phyloP scores from a whole-genome alignment of 345 rosid species.

The Lumnitzera racemosa region DNA sequence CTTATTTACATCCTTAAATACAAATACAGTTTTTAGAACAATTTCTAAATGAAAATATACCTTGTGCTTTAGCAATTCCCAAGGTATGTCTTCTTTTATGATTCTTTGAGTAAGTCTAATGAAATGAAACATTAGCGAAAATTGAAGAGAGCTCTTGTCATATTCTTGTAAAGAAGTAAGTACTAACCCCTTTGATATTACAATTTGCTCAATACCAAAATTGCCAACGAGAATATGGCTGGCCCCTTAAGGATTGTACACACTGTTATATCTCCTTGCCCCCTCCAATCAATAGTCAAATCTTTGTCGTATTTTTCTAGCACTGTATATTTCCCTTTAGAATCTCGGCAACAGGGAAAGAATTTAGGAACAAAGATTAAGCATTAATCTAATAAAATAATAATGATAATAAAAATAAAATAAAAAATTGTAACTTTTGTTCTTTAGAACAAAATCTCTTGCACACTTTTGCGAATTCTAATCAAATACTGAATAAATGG shows the following conservation, averaged over 20 bases:
- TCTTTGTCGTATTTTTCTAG: slow-evolving; percentile 94
- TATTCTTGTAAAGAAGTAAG: neutral
- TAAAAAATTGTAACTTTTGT: too few relatives aligned
- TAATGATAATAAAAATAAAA: neutral
- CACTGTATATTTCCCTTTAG: slow-evolving; percentile 96
- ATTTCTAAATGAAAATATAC: slow-evolving; percentile 22
- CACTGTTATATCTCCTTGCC: slow-evolving; percentile 98
- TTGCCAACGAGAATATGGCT: slow-evolving; percentile 96
- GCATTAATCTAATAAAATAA: neutral
- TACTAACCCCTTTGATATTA: slow-evolving; percentile 92
- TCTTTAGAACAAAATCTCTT: too few relatives aligned
- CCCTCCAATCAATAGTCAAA: slow-evolving; percentile 92
- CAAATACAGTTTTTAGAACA: too few relatives aligned
- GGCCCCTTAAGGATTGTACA: slow-evolving; percentile 88
- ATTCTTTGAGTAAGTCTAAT: slow-evolving; percentile 94
- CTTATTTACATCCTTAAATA: too few relatives aligned
- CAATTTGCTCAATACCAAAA: slow-evolving; percentile 97
- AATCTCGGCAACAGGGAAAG: slow-evolving; percentile 41
- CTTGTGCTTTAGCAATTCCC: slow-evolving; percentile 93
- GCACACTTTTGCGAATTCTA: too few relatives aligned
- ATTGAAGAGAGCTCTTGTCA: neutral
- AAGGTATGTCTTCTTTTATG: slow-evolving; percentile 97
- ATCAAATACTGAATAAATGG: too few relatives aligned
- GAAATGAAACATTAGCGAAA: slow-evolving; percentile 2
- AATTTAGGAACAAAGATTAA: neutral